Percentiles rank a stretch among this genome's conserved stretches.
Evolutionary conservation across 495 filamentous ascomycete genomes (phyloP).

Genomic region (Podospora australis): DNA sequence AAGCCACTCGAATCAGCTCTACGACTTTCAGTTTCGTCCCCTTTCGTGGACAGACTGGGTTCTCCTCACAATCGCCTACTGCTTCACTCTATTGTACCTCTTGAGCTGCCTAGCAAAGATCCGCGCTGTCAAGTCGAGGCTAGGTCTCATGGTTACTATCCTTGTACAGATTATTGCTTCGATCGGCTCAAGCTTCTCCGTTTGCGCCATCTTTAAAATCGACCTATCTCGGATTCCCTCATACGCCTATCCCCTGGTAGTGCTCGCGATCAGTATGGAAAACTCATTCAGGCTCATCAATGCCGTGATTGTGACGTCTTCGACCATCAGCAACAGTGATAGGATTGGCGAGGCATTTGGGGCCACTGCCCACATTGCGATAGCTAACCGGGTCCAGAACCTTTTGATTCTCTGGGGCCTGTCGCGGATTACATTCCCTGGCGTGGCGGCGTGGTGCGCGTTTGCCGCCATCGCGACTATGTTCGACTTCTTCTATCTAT

Average conservation of each 20-base stretch:
- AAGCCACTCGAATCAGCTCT: slow-evolving; percentile 48
- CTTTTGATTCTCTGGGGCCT: slow-evolving; percentile 50
- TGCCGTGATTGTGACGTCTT: slow-evolving; percentile 57
- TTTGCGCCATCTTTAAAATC: slow-evolving; percentile 55
- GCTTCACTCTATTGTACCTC: slow-evolving; percentile 51
- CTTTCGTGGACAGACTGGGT: slow-evolving; percentile 55
- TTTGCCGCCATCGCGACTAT: slow-evolving; percentile 62
- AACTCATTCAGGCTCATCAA: slow-evolving; percentile 70
- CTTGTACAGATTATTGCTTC: slow-evolving; percentile 60
- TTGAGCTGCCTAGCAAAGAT: slow-evolving; percentile 51
- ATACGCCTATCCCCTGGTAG: slow-evolving; percentile 62
- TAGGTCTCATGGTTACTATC: slow-evolving; percentile 61
- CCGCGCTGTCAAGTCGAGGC: slow-evolving; percentile 59
- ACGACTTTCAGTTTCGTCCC: slow-evolving; percentile 66
- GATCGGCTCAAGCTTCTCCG: slow-evolving; percentile 57
- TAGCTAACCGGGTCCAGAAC: slow-evolving; percentile 54
- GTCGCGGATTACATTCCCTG: slow-evolving; percentile 51
- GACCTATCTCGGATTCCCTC: slow-evolving; percentile 55
- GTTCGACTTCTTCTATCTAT: slow-evolving; percentile 63
- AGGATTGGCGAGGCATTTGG: slow-evolving; percentile 63
- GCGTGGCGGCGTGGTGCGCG: slow-evolving; percentile 60
- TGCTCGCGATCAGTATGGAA: slow-evolving; percentile 62
- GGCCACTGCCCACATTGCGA: slow-evolving; percentile 58
- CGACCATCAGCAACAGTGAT: slow-evolving; percentile 50
- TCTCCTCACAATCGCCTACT: slow-evolving; percentile 54